phyloP scores from a whole-genome alignment of 108 stramenopile genomes.

The Asterionellopsis glacialis region DNA sequence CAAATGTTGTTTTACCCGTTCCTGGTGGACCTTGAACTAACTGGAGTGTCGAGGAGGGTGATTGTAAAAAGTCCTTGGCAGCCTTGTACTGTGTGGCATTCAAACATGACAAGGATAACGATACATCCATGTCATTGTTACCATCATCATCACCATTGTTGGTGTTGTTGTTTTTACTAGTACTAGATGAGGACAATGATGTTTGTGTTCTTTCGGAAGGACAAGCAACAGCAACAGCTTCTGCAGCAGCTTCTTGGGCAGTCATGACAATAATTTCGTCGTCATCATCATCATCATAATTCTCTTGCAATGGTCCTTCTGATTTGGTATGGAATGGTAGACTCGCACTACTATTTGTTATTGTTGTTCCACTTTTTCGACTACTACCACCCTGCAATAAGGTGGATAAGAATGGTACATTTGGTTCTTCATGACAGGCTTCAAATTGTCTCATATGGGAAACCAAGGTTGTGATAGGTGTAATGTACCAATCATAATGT shows the following conservation, averaged over 20 bases:
- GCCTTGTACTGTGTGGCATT: slow-evolving; percentile 71
- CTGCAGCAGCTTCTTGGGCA: no score
- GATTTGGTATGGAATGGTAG: no score
- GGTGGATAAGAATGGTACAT: slow-evolving; percentile 51
- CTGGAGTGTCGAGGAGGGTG: slow-evolving; percentile 40
- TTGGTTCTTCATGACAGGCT: slow-evolving; percentile 48
- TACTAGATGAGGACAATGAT: no score
- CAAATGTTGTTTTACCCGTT: slow-evolving; percentile 74
- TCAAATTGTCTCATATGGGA: slow-evolving; percentile 68
- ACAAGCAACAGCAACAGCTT: no score
- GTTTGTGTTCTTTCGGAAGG: no score
- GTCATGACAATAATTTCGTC: no score
- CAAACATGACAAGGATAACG: slow-evolving; percentile 33
- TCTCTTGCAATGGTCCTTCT: no score
- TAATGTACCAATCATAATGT: slow-evolving; percentile 28
- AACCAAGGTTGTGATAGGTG: slow-evolving; percentile 55
- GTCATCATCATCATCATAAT: no score
- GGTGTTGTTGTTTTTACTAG: slow-evolving; percentile 16
- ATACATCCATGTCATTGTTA: slow-evolving; percentile 9
- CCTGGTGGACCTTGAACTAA: slow-evolving; percentile 80
- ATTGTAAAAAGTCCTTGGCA: slow-evolving; percentile 54
- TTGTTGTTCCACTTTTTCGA: no score
- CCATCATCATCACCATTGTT: slow-evolving; percentile 18
- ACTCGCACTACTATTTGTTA: no score
- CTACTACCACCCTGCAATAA: no score